phyloP scores from a whole-genome alignment of 805 yeast genomes.

The Yamadazyma philogaea region DNA sequence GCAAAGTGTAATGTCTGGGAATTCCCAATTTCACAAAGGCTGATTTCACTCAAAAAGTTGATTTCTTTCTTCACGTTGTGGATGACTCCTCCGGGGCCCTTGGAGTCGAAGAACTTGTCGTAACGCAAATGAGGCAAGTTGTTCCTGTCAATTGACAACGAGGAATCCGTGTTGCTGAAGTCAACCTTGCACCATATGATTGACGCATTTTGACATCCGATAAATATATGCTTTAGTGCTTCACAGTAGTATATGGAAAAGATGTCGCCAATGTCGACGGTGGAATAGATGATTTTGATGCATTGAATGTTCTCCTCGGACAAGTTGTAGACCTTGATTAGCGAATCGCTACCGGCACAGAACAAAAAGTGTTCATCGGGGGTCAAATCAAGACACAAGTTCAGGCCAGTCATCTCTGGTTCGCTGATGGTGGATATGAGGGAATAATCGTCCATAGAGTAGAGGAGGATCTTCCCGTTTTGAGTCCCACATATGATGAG shows the following conservation, averaged over 20 bases:
- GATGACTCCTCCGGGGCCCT: constrained; percentile 71
- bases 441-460: constrained; percentile 58
- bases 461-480: constrained; percentile 71
- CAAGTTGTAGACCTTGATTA: constrained; percentile 82
- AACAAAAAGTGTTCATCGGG: constrained; percentile 58
- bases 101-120: constrained; percentile 85
- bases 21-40: constrained; percentile 61
- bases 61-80: constrained; percentile 20
- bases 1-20: constrained; percentile 73
- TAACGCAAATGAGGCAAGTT: constrained; percentile 58
- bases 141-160: constrained; percentile 9
- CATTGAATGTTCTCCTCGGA: constrained; percentile 27
- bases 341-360: constrained; percentile 87
- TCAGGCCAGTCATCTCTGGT: constrained; percentile 61
- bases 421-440: constrained; percentile 34
- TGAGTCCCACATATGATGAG: constrained; percentile 88
- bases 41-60: constrained; percentile 10
- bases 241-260: constrained; percentile 77
- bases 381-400: constrained; percentile 62
- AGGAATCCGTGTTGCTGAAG: constrained; percentile 4
- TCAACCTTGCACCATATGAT: constrained; percentile 62
- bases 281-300: constrained; percentile 74
- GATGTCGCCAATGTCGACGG: constrained; percentile 89
- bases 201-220: constrained; percentile 92
- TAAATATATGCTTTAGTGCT: constrained; percentile 56